A percentile compares a stretch with the other conserved stretches of the same genome.
Conservation (phyloP, 768 basidiomycete species). For the Hygrophorus russula region DNA sequence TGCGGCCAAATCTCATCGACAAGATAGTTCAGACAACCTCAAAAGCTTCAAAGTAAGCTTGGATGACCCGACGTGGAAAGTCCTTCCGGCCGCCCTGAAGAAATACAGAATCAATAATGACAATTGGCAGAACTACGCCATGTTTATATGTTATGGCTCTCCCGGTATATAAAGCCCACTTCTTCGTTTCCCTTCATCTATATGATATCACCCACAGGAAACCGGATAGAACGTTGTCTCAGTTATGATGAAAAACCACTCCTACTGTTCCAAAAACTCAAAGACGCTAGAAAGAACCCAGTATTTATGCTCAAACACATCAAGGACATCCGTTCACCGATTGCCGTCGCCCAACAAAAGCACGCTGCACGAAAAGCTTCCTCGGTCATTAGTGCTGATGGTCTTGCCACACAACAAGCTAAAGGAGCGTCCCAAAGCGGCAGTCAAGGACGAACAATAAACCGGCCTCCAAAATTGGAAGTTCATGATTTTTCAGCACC, state of each 20-base stretch:
- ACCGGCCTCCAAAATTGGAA: constrained; percentile 60
- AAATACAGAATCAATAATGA: constrained; percentile 99
- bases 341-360: constrained; percentile 93
- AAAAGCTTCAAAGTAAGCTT: constrained; percentile 97
- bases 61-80: constrained; percentile 98
- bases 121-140: constrained; percentile 97
- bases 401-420: constrained; percentile 20
- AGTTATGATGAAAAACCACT: constrained; percentile 98
- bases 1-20: constrained; percentile 37
- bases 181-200: not conserved
- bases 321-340: constrained; percentile 94
- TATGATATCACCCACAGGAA: constrained; percentile 28
- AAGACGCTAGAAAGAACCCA: constrained; percentile 94
- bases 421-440: constrained; percentile 23
- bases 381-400: constrained; percentile 34
- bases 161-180: constrained; percentile 43
- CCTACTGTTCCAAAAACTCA: constrained; percentile 92
- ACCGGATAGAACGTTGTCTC: constrained; percentile 84
- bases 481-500: constrained; percentile 50
- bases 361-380: constrained; percentile 82
- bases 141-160: constrained; percentile 98
- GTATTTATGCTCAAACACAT: constrained; percentile 99
- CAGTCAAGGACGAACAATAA: constrained; percentile 19
- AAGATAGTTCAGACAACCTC: constrained; percentile 65
- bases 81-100: constrained; percentile 93